These are phyloP conservation scores for Ceratobasidium theobromae DNA, from an alignment of 1,284 basidiomycete genomes.

Conservation along the genomic window DNA sequence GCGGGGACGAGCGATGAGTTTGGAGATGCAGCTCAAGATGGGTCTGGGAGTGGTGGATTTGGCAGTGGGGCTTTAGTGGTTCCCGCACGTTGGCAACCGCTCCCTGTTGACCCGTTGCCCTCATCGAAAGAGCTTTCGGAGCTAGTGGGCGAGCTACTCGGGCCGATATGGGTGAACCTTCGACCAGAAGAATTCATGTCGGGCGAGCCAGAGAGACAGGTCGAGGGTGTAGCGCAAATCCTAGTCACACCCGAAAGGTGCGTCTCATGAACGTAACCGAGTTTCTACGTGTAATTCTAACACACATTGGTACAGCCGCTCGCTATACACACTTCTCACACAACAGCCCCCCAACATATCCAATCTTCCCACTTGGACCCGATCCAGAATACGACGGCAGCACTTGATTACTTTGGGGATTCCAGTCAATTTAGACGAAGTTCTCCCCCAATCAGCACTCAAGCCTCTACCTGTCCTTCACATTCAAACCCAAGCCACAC, in stretches of 20 bases:
- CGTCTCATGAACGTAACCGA: conserved; percentile 35
- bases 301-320: conserved; percentile 38
- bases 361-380: conserved; percentile 81
- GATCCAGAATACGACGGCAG: conserved; percentile 82
- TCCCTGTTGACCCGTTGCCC: conserved; percentile 66
- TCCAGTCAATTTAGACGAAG: conserved; percentile 90
- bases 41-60: conserved; percentile 43
- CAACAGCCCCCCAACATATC: conserved; percentile 7
- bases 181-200: conserved; percentile 57
- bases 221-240: conserved; percentile 76
- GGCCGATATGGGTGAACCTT: conserved; percentile 58
- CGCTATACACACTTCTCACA: conserved; percentile 1
- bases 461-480: conserved; percentile 76
- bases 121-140: conserved; percentile 57
- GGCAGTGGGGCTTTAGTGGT: conserved; percentile 27
- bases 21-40: conserved; percentile 43
- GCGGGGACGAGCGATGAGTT: conserved; percentile 41
- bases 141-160: conserved; percentile 66
- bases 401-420: conserved; percentile 88
- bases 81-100: conserved; percentile 57
- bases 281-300: conserved; percentile 36
- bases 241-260: conserved; percentile 74
- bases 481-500: conserved; percentile 58
- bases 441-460: conserved; percentile 70
- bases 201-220: conserved; percentile 73